Evolutionary conservation across 495 filamentous ascomycete genomes (phyloP), one percentile per base, ranked within the genome.

Genomic region (Articulospora tetracladia): DNA sequence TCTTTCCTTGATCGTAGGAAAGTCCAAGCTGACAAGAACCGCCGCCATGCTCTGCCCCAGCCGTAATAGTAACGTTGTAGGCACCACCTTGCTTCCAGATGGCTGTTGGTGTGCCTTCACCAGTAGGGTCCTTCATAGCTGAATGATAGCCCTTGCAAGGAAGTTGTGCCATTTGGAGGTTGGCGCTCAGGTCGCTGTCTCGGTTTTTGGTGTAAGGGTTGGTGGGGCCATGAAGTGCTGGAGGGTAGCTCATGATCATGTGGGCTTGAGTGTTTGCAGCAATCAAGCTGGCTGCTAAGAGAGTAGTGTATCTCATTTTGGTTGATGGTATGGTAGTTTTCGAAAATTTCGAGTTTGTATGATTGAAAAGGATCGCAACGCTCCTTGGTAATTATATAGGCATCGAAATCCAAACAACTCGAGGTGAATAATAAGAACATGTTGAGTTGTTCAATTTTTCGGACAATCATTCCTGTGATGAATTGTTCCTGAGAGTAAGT

Each of bases 101-200:
- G 17, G 72, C 79, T 1, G 77, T 75, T 11, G 78, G 56, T 20
- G 64, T 63, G 51, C 74, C 81, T 22, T 77, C 73, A 12, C 75
- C 46, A 17, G 74, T 79, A 51, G 75, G 59, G 10, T 53, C 54
- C 12, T 72, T 75, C 48, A 85, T 48, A 39, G 79, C 74, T n/a
- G 73, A 73, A 22, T 83, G 79, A 66, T 88, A 83, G n/a, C 82
- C 82, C 74, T 88, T 88, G 80, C 87, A 89, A 3, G 86, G 83
- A 67, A 89, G 68, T 86, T 72, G 23, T 2, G 47, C 47, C 8
- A 44, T 19, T 17, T 7, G 4, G 17, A 44, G 39, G 8, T 7
- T 7, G 10, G 8, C 17, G 39, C n/a, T 44, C 39, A 44, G n/a
- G 17, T 44, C n/a, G 17, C 17, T 44, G 39, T 44, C 39, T 44